A percentile compares a stretch with the other conserved stretches of the same genome.
These are phyloP conservation scores for Psilocybe sp. DNA, from an alignment of 768 basidiomycete species.

Conservation along the genomic window DNA sequence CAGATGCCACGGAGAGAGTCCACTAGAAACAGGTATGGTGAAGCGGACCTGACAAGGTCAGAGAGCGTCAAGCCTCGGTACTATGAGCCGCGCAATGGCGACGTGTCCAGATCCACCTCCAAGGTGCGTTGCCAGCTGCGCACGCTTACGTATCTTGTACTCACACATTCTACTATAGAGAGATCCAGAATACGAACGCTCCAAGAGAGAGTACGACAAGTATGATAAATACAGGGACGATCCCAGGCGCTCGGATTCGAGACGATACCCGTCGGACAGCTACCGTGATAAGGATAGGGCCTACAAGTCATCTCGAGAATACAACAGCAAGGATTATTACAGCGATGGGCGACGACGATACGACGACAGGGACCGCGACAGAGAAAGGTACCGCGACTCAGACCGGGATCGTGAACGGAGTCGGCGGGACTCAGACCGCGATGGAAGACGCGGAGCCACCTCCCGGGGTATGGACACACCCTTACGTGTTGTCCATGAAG, in stretches of 20 bases:
- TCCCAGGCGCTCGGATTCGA: conserved; percentile 17
- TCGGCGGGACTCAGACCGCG: conserved; percentile 7
- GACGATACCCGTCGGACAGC: conserved; percentile 9
- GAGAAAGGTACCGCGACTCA: conserved; percentile 14
- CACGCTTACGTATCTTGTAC: not conserved
- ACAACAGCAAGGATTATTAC: conserved; percentile 16
- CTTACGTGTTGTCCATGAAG: conserved; percentile 20
- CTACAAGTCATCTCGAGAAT: not conserved
- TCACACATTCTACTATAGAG: conserved; percentile 2
- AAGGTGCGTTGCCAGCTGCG: conserved; percentile 10
- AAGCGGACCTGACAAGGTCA: conserved; percentile 14
- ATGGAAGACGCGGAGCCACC: not conserved
- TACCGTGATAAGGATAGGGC: too few species aligned
- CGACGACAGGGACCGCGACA: conserved; percentile 14
- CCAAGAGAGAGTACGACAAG: conserved; percentile 17
- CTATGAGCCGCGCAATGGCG: conserved; percentile 12
- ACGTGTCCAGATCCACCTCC: conserved; percentile 13
- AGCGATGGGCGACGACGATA: conserved; percentile 15
- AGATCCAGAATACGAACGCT: conserved; percentile 13
- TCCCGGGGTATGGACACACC: conserved; percentile 10
- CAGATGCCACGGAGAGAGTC: conserved; percentile 15
- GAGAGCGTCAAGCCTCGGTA: conserved; percentile 17
- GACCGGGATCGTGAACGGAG: conserved; percentile 11
- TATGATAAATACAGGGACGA: conserved; percentile 18
- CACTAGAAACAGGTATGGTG: conserved; percentile 13